Evolutionary conservation across 306 rosid genomes (phyloP).

Genomic region (Quillaja saponaria): DNA sequence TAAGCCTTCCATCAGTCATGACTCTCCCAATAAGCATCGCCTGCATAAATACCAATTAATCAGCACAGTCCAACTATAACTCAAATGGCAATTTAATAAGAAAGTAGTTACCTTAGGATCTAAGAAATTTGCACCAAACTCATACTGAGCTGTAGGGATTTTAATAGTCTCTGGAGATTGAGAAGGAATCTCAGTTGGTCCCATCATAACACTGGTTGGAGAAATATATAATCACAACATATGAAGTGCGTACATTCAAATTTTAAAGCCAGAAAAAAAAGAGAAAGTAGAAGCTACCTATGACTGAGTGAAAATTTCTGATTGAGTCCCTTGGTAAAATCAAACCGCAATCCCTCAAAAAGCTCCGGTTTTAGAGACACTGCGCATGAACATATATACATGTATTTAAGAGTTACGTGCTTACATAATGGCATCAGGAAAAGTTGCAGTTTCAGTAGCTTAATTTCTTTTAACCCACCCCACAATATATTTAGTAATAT

Average conservation of each 20-base stretch:
- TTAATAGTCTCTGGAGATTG: conserved; percentile 83
- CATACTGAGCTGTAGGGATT: conserved; percentile 85
- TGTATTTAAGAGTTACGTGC: conserved; percentile 2
- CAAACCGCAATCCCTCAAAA: conserved; percentile 94
- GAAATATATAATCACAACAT: neutral
- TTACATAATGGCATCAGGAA: neutral
- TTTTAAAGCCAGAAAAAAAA: neutral
- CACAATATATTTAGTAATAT: neutral
- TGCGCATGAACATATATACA: conserved; percentile 27
- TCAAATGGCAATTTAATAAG: neutral
- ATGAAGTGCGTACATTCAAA: neutral
- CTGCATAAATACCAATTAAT: conserved; percentile 38
- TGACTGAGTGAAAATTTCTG: conserved; percentile 92
- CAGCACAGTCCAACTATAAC: neutral
- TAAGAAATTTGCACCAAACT: conserved; percentile 90
- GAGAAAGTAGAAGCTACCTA: conserved; percentile 47
- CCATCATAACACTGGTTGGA: conserved; percentile 77
- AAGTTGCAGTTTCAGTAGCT: neutral
- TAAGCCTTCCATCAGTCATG: conserved; percentile 89
- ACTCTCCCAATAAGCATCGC: conserved; percentile 91
- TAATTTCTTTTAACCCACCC: conserved; percentile 1
- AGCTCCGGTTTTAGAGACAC: conserved; percentile 99
- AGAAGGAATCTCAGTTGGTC: conserved; percentile 85
- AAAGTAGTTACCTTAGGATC: conserved; percentile 74
- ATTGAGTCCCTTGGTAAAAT: conserved; percentile 87